Evolutionary conservation across 148 eudicot genomes (phyloP), one percentile per base, ranked within the genome.

Genomic region (Diospyros lotus): DNA sequence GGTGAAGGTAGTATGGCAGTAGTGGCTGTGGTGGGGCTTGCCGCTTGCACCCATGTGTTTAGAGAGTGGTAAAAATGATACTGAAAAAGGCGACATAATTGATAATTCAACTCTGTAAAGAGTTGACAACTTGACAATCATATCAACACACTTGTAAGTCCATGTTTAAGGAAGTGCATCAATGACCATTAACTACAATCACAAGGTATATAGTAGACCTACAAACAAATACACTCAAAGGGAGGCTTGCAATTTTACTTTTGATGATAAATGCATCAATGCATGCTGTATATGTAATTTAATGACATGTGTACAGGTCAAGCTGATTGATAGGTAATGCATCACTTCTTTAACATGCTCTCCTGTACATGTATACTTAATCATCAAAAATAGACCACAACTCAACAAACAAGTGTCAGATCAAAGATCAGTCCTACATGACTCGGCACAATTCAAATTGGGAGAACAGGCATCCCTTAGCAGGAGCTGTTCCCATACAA

Each of bases 401-500:
- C 59, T 28, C 13, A 59, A 17, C n/a, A 11, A 69, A 38, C 43
- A 52, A 69, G 45, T 17, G 58, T 61, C 56, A 2, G 50, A 28
- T 13, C 9, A 45, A 59, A 60, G 43, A 45, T 28, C 9, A 52
- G 46, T 55, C 6, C 4, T 4, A 5, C 28, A 28, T 28, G 28
- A 72, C 44, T 59, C n/a, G 64, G 59, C 65, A 46, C 46, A 18
- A 40, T 59, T 73, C 56, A 41, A 39, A 73, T 18, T 39, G 28
- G 59, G 45, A 73, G 28, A 28, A 38, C 13, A 61, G 38, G 42
- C 11, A 56, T 44, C 41, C 9, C 60, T 28, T 6, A 60, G 12
- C 66, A 72, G 11, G 44, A 72, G 54, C 17, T 39, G 6, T 18
- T 64, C 54, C 52, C 54, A 48, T 12, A 9, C 15, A 63, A 13